Evolutionary conservation across 768 basidiomycete genomes (phyloP), one percentile per base, ranked within the genome.

Genomic region (Lentinula sp.): DNA sequence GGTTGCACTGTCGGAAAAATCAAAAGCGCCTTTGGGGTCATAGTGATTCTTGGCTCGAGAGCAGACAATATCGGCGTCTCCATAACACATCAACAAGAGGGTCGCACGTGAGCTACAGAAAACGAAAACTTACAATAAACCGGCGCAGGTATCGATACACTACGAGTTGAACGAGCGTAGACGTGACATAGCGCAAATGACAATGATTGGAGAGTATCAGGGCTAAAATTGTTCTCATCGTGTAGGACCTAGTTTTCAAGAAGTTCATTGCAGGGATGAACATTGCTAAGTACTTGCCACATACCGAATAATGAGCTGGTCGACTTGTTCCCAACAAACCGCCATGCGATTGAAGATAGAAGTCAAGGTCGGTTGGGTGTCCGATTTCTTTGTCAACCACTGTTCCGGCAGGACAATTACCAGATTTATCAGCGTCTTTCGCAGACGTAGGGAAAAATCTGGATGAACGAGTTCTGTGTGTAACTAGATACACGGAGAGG

Each of bases 11-110:
- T 88, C 88, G 0, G 84, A 83, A 62, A 87, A 78, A 64, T 86
- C 82, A 0, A 89, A 64, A 3, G 28, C 55, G n/a, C 75, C 75
- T 18, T 78, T 74, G 1, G 91, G 89, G 61, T 86, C 83, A 65
- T 88, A 92, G 65, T 93, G 90, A 65, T 91, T 89, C 73, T 88
- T 91, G 0, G 90, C 87, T 3, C 91, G 82, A 1, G 87, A 78
- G 68, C 91, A 93, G 18, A 85, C 79, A 21, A 81, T 84, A 64
- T 85, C 82, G 4, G 83, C 84, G 64, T 85, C 83, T 84, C 42
- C 34, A 61, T 58, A 5, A 61, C 63, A 60, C 63, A 61, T 65
- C n/a, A 35, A n/a, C 23, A 21, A 52, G 2, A 18, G n/a, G 42
- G 7, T 28, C 11, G 35, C 8, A 4, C 4, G 16, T 8, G 55